Evolutionary conservation across 306 rosid genomes (phyloP).

Genomic region (Ammopiptanthus mongolicus): DNA sequence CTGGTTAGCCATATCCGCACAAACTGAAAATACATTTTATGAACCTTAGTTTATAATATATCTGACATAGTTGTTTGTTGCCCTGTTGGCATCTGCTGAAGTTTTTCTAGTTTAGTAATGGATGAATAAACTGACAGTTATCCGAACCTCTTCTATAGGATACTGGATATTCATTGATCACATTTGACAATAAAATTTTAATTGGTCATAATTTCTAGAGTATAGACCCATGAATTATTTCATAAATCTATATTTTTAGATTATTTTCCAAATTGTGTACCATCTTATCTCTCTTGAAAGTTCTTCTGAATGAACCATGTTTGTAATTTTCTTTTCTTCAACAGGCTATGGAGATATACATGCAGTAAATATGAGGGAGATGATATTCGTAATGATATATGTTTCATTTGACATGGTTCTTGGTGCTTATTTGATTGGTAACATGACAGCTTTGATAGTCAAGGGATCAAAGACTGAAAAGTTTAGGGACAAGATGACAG

Average conservation of each 20-base stretch:
- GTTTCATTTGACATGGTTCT: conserved; percentile 94
- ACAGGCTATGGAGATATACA: conserved; percentile 98
- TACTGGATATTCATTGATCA: background rate
- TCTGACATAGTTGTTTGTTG: background rate
- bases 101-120: background rate
- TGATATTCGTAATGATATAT: conserved; percentile 90
- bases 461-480: conserved; percentile 96
- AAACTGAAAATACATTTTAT: background rate
- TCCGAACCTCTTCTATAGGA: background rate
- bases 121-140: background rate
- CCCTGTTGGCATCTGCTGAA: background rate
- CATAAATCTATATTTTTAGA: background rate
- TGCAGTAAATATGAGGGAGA: conserved; percentile 93
- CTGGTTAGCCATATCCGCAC: background rate
- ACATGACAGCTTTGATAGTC: conserved; percentile 98
- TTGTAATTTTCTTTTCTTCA: conserved; percentile 19
- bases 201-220: background rate
- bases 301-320: conserved; percentile 3
- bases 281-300: conserved; percentile 11
- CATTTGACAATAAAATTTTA: background rate
- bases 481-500: conserved; percentile 92
- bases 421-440: conserved; percentile 97
- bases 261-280: background rate
- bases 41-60: conserved; percentile 1
- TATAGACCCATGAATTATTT: background rate